These are phyloP conservation scores for Mrakia frigida DNA, from an alignment of 768 basidiomycete species.

Conservation along the genomic window DNA sequence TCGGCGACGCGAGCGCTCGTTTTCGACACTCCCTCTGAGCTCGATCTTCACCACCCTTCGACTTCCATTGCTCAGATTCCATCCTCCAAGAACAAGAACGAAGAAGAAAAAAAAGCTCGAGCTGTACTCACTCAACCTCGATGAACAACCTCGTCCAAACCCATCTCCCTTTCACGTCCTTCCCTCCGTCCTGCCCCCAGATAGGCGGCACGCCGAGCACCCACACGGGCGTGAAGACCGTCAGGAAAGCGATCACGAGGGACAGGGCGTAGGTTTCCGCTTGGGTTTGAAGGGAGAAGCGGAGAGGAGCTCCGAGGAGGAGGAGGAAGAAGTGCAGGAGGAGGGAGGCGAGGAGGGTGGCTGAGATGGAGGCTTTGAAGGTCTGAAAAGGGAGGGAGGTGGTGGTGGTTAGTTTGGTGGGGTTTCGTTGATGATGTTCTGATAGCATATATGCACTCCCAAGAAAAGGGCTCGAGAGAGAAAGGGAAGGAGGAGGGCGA, in stretches of 20 bases:
- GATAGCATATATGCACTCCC: no score
- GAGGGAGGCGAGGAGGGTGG: slow-evolving; percentile 54
- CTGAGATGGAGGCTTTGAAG: slow-evolving; percentile 40
- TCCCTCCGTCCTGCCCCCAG: slow-evolving; percentile 46
- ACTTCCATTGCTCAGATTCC: background rate
- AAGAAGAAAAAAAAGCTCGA: background rate
- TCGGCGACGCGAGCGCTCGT: no score
- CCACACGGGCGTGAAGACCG: slow-evolving; percentile 63
- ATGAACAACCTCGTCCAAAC: slow-evolving; percentile 76
- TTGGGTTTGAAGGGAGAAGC: slow-evolving; percentile 9
- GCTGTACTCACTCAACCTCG: slow-evolving; percentile 64
- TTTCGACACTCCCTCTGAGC: no score
- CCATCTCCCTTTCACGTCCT: slow-evolving; percentile 50
- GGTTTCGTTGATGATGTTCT: no score
- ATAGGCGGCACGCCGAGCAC: slow-evolving; percentile 60
- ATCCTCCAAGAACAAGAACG: slow-evolving; percentile 11
- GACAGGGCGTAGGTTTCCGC: slow-evolving; percentile 59
- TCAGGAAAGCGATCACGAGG: slow-evolving; percentile 62
- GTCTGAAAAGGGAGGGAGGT: slow-evolving; percentile 23
- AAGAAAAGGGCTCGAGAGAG: slow-evolving; percentile 13
- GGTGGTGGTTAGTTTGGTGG: no score
- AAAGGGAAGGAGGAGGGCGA: slow-evolving; percentile 23
- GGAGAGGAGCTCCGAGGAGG: slow-evolving; percentile 13
- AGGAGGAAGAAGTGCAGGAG: slow-evolving; percentile 46
- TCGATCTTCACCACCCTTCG: no score